Evolutionary conservation across 2,329 filamentous ascomycete genomes (phyloP).

Genomic region (Trichophyton mentagrophytes): DNA sequence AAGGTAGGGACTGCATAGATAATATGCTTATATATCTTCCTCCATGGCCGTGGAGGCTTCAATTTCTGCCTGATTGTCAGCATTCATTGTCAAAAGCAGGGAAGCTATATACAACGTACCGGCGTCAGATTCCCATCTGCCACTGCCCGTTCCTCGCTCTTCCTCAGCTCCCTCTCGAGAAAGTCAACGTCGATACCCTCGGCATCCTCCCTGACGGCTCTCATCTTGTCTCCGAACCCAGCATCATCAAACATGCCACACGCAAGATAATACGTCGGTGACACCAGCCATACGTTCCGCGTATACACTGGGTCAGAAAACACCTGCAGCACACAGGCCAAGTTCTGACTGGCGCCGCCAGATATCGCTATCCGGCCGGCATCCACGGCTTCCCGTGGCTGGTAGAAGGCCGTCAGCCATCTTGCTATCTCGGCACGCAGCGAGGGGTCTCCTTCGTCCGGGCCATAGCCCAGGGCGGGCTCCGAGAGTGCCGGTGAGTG

Average conservation of each 20-base stretch:
- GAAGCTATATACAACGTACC: conserved; percentile 23
- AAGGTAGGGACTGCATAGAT: conserved; percentile 85
- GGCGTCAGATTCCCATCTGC: conserved; percentile 29
- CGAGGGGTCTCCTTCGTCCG: conserved; percentile 58
- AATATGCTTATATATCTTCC: conserved; percentile 73
- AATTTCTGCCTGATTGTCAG: conserved; percentile 15
- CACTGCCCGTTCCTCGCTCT: conserved; percentile 36
- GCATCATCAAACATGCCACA: conserved; percentile 76
- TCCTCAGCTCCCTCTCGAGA: conserved; percentile 40
- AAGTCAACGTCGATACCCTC: conserved; percentile 60
- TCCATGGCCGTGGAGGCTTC: conserved; percentile 47
- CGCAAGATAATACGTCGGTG: conserved; percentile 73
- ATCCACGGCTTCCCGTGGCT: conserved; percentile 31
- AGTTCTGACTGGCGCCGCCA: conserved; percentile 71
- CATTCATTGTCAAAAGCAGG: not conserved
- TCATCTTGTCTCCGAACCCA: conserved; percentile 55
- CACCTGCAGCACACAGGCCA: conserved; percentile 63
- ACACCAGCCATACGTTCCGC: conserved; percentile 62
- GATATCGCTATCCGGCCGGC: conserved; percentile 61
- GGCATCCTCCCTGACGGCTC: conserved; percentile 61
- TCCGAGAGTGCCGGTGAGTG: conserved; percentile 45
- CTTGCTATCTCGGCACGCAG: conserved; percentile 54
- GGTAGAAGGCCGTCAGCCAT: conserved; percentile 58
- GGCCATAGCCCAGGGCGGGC: conserved; percentile 64
- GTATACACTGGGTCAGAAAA: conserved; percentile 72